phyloP scores from a whole-genome alignment of 257 asterid species.

The Solanum habrochaites region DNA sequence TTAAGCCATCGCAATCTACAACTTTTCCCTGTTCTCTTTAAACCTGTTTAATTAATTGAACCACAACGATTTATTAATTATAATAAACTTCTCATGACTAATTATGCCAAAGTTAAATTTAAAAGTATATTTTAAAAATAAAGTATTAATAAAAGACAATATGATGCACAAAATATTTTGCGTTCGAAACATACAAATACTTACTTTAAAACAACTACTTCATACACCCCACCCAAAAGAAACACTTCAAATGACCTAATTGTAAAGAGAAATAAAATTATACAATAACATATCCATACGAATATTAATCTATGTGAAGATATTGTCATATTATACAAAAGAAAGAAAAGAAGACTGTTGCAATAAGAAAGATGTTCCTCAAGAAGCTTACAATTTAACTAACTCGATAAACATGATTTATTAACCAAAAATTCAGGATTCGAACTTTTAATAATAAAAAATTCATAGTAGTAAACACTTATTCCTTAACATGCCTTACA shows the following conservation, averaged over 20 bases:
- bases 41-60: conserved; percentile 21
- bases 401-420: not conserved
- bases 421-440: not conserved
- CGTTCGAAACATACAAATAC: not conserved
- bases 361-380: not conserved
- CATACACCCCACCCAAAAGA: not conserved
- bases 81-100: not conserved
- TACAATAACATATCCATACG: not conserved
- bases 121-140: not conserved
- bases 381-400: not conserved
- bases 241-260: not conserved
- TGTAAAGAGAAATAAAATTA: not conserved
- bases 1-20: conserved; percentile 72
- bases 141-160: not conserved
- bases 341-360: not conserved
- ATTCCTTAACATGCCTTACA: not conserved
- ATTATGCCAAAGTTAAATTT: not conserved
- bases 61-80: not conserved
- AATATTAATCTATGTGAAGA: not conserved
- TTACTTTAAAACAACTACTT: not conserved
- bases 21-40: conserved; percentile 79
- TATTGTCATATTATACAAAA: not conserved
- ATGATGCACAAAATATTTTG: not conserved
- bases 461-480: not conserved
- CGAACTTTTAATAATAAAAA: not conserved